Evolutionary conservation across 2,329 filamentous ascomycete species (phyloP), one percentile per base, ranked within the genome.

Genomic region (Aureobasidium mangrovei): DNA sequence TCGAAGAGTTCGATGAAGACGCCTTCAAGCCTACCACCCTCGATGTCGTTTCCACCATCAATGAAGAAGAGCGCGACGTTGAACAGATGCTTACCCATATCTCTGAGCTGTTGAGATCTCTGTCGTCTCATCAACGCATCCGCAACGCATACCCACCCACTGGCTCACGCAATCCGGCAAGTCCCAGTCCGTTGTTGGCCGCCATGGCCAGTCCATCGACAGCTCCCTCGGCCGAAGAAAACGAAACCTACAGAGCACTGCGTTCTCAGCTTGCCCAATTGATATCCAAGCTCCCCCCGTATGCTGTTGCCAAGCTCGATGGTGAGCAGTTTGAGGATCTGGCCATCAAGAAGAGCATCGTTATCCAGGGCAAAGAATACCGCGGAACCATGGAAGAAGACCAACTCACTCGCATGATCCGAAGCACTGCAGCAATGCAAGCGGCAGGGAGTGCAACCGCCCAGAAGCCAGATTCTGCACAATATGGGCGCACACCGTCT

Each of bases 321-420:
- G 89, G 89, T 7, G 86, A 94, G 65, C 86, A 90, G 67, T 72
- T 95, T n/a, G 85, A 84, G 31, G 86, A 90, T 56, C 74, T 95
- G 45, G 84, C 88, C 58, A 85, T 95, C 65, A 91, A 85, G 70
- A 88, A 83, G 43, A 88, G 83, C 65, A 79, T 95, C 24, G 72
- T 88, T 56, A 75, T 94, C 44, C 81, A 86, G 57, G 82, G 79
- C 5, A 82, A 85, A 49, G 82, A 89, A 63, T 87, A 87, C 67
- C 80, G 79, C 59, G 90, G 90, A 4, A 81, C 85, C 3, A 84
- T 94, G 81, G 89, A 94, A 61, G 88, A 91, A 62, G 89, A 95
- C 61, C 85, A 89, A 60, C 64, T 72, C 1, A 69, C 73, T 2
- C 67, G 72, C 32, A 60, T 70, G 40, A 69, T 71, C 28, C 76